Conservation (phyloP, 345 rosid species). For the Erucastrum elatum region DNA sequence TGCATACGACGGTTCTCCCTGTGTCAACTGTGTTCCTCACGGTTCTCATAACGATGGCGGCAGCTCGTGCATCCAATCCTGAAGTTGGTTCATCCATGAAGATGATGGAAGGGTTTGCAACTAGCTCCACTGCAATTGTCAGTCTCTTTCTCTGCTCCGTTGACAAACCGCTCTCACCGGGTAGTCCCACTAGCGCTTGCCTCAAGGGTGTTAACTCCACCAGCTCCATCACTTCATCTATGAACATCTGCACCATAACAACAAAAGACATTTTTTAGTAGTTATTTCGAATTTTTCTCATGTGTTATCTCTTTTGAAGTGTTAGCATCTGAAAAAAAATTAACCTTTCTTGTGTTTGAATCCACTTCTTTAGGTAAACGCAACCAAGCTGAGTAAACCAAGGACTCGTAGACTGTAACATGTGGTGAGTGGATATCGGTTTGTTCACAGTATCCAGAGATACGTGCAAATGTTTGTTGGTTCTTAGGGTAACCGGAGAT, state of each 20-base stretch:
- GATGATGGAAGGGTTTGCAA: slow-evolving; percentile 88
- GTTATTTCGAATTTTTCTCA: neutral
- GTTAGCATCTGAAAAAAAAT: neutral
- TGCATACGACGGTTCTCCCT: slow-evolving; percentile 89
- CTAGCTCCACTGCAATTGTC: slow-evolving; percentile 90
- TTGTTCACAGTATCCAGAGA: slow-evolving; percentile 79
- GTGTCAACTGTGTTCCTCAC: slow-evolving; percentile 93
- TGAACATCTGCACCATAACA: slow-evolving; percentile 57
- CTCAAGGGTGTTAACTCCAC: slow-evolving; percentile 67
- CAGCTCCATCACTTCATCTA: slow-evolving; percentile 91
- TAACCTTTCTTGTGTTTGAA: slow-evolving; percentile 57
- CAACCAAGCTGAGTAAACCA: slow-evolving; percentile 79
- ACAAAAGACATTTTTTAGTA: slow-evolving; percentile 10
- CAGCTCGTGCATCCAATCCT: slow-evolving; percentile 93
- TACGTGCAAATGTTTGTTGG: slow-evolving; percentile 82
- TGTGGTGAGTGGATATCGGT: slow-evolving; percentile 79
- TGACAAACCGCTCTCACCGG: slow-evolving; percentile 83
- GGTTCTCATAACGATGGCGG: slow-evolving; percentile 92
- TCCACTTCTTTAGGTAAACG: slow-evolving; percentile 55
- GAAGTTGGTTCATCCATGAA: slow-evolving; percentile 99
- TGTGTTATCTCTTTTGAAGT: neutral
- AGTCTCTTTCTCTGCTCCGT: slow-evolving; percentile 88
- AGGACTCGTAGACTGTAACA: slow-evolving; percentile 72
- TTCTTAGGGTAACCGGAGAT: slow-evolving; percentile 77
- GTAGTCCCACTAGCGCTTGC: slow-evolving; percentile 79